Evolutionary conservation across 257 asterid genomes (phyloP).

Genomic region (Fraxinus anomala): DNA sequence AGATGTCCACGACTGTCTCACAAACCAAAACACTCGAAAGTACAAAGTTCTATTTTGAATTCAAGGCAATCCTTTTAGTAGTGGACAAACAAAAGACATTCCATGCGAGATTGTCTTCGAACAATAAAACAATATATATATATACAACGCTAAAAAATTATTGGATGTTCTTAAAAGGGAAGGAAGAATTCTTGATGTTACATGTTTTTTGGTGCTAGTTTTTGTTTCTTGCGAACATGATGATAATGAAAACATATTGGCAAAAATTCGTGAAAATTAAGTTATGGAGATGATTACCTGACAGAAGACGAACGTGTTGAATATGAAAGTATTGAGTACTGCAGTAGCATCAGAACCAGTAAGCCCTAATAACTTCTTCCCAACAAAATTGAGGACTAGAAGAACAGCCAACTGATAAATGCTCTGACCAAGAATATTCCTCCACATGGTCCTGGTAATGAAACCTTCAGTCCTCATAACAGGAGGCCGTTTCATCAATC

Average conservation of each 20-base stretch:
- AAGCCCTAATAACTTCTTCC: constrained; percentile 65
- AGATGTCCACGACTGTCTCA: background rate
- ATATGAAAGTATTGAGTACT: constrained; percentile 82
- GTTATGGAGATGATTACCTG: constrained; percentile 54
- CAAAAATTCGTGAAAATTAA: background rate
- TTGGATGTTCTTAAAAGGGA: background rate
- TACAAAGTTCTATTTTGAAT: background rate
- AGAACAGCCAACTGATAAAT: constrained; percentile 75
- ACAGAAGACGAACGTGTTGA: constrained; percentile 95
- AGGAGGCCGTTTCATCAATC: constrained; percentile 90
- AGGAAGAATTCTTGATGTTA: background rate
- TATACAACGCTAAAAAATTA: background rate
- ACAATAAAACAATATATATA: background rate
- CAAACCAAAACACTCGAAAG: background rate
- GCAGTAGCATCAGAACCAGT: constrained; percentile 63
- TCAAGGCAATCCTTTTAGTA: background rate
- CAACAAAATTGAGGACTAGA: constrained; percentile 69
- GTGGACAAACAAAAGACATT: background rate
- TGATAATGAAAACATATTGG: background rate
- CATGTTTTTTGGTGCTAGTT: background rate
- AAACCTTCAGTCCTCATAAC: constrained; percentile 66
- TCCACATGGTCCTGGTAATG: constrained; percentile 90
- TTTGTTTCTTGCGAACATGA: background rate
- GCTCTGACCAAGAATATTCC: constrained; percentile 92
- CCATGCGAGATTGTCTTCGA: background rate